These are phyloP conservation scores for Tylopilus plumbeoviolaceoides DNA, from an alignment of 768 basidiomycete genomes.

Conservation along the genomic window DNA sequence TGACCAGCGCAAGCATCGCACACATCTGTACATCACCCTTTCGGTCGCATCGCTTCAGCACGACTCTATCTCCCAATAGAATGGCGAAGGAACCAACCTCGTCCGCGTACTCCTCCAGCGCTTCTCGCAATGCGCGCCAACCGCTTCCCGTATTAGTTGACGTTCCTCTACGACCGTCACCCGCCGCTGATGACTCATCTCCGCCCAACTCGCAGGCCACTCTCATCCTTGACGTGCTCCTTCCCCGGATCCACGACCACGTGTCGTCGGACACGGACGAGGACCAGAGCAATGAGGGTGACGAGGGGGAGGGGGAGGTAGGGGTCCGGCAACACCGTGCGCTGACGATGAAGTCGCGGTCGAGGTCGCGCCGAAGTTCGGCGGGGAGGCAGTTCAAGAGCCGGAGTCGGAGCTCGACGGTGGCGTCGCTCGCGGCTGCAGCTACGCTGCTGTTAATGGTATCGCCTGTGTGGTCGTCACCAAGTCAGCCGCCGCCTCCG, in stretches of 20 bases:
- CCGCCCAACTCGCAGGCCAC: slow-evolving; percentile 25
- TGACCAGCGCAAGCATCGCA: slow-evolving; percentile 63
- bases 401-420: slow-evolving; percentile 62
- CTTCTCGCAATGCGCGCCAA: slow-evolving; percentile 52
- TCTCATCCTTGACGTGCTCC: slow-evolving; percentile 24
- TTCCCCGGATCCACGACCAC: slow-evolving; percentile 15
- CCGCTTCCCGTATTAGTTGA: slow-evolving; percentile 44
- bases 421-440: slow-evolving; percentile 51
- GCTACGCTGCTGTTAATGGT: slow-evolving; percentile 10
- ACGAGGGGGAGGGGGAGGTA: slow-evolving; percentile 20
- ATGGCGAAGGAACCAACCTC: slow-evolving; percentile 37
- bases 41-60: not conserved
- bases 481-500: too few species aligned
- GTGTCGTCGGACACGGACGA: slow-evolving; percentile 64
- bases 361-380: slow-evolving; percentile 31
- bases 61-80: not conserved
- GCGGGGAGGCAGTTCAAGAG: slow-evolving; percentile 24
- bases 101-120: slow-evolving; percentile 59
- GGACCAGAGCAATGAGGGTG: slow-evolving; percentile 35
- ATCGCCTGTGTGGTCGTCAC: too few species aligned
- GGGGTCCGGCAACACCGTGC: too few species aligned
- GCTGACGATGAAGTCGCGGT: slow-evolving; percentile 15
- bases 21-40: slow-evolving; percentile 83
- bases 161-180: slow-evolving; percentile 45
- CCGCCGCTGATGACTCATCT: slow-evolving; percentile 21